Base-by-base conservation (phyloP, 2,329 filamentous ascomycete species). In the Geosmithia putterillii region DNA sequence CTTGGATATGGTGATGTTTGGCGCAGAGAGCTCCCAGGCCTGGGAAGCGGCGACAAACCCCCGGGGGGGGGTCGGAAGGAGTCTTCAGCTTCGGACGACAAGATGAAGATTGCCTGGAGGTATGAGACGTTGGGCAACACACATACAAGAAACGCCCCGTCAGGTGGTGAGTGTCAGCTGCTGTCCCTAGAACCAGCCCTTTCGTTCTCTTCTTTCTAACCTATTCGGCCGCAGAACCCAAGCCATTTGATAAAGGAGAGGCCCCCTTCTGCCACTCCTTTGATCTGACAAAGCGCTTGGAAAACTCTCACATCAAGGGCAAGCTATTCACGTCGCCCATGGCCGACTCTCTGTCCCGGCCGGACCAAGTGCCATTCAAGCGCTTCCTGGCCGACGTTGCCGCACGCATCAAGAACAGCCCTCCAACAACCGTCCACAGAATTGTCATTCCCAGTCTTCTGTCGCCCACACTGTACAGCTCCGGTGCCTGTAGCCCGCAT, bases 51-150 rank as follows among this genome's bases (percentile, higher is more conserved):
- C 9, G 59, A 62, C 15, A 51, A 54, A 40, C 48, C 58, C 49
- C 63, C 69, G 42, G 68, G 54, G 61, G 57, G 55, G 37, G 47
- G 51, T 52, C 65, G 59, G 44, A 52, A 70, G 25, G 65, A 69
- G 35, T 44, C 28, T 32, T 32, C 56, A 15, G 51, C 58, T 3
- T 54, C 62, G 2, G 70, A 72, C 14, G 84, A 90, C 48, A 89
- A 82, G 62, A 96, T 98, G 92, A 96, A 95, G 67, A 98, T 98
- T 67, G 92, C 92, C 3, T 98, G 92, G 92, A 76, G 92, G 60
- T 98, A 98, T 64, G 89, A 96, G 62, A 76, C 79, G 28, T 63
- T 96, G 43, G 83, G 84, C 15, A 82, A 62, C 44, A 52, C 83
- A 50, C 81, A 80, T 52, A 78, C 79, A 37, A 54, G 83, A 50